phyloP scores from a whole-genome alignment of 495 filamentous ascomycete genomes.

The Parmelia sp. region DNA sequence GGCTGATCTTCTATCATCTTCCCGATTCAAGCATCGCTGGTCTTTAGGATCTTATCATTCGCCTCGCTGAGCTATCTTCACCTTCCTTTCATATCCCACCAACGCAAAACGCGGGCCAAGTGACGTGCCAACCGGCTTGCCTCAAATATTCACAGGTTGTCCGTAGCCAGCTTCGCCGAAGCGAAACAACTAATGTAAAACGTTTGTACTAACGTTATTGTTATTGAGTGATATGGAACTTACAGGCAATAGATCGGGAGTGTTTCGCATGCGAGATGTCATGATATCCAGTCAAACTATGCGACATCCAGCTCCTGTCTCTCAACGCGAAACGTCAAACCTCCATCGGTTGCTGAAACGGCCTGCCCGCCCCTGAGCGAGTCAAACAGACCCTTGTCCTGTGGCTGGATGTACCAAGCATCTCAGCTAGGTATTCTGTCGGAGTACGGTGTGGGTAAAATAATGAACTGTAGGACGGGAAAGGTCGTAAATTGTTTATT shows the following conservation, averaged over 20 bases:
- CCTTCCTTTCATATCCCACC: neutral
- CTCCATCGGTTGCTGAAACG: neutral
- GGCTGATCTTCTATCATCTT: neutral
- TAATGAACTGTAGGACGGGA: neutral
- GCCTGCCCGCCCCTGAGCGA: neutral
- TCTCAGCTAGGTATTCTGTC: neutral
- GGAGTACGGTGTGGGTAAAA: too few species aligned
- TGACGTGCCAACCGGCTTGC: neutral
- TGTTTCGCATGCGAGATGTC: neutral
- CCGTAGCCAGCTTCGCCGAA: neutral
- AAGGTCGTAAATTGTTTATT: neutral
- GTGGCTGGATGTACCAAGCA: neutral
- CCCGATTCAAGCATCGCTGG: neutral
- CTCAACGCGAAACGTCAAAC: slow-evolving; percentile 1
- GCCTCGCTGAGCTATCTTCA: neutral
- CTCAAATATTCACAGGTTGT: neutral
- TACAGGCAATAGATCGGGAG: too few species aligned
- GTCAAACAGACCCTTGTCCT: neutral
- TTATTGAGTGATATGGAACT: too few species aligned
- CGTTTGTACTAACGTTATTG: neutral
- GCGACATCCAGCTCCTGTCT: neutral
- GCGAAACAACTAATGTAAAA: neutral
- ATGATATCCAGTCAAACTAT: neutral
- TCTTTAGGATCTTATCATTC: neutral
- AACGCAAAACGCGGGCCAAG: neutral